Conservation (phyloP, 2,329 filamentous ascomycete species). For the Colletotrichum sidae region DNA sequence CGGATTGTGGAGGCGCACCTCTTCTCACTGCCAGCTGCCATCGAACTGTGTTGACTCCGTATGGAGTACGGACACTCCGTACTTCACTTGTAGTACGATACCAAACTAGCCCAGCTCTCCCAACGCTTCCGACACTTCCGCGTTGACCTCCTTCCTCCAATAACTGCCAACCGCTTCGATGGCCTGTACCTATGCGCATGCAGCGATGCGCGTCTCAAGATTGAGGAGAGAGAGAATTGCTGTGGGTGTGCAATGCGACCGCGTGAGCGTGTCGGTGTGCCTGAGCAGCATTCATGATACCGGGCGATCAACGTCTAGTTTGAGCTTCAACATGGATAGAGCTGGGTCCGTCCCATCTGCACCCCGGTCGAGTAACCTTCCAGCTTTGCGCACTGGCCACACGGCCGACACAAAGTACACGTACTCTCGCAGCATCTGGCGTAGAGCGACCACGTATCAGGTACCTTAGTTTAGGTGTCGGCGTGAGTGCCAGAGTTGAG, state of each 20-base stretch:
- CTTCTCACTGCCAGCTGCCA: neutral
- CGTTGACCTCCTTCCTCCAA: conserved; percentile 15
- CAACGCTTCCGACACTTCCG: conserved; percentile 33
- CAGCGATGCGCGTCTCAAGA: conserved; percentile 18
- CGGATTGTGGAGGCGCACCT: conserved; percentile 5
- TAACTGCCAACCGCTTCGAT: neutral
- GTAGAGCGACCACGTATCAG: conserved; percentile 25
- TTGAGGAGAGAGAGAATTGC: neutral
- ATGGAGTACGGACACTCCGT: no score
- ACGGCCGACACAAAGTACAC: conserved; percentile 20
- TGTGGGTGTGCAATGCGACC: conserved; percentile 21
- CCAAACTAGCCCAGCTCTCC: neutral
- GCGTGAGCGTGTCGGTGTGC: conserved; percentile 24
- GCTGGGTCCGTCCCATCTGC: conserved; percentile 32
- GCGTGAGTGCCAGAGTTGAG: conserved; percentile 5
- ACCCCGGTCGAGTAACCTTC: conserved; percentile 31
- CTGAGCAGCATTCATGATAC: conserved; percentile 35
- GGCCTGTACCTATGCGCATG: conserved; percentile 19
- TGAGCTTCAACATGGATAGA: conserved; percentile 36
- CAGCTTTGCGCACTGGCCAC: conserved; percentile 30
- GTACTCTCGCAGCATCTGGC: conserved; percentile 11
- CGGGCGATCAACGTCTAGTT: conserved; percentile 34
- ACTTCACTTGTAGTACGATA: no score
- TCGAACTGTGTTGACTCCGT: neutral
- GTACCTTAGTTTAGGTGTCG: conserved; percentile 24